phyloP scores from a whole-genome alignment of 148 eudicot genomes.

The Cornus suecica region DNA sequence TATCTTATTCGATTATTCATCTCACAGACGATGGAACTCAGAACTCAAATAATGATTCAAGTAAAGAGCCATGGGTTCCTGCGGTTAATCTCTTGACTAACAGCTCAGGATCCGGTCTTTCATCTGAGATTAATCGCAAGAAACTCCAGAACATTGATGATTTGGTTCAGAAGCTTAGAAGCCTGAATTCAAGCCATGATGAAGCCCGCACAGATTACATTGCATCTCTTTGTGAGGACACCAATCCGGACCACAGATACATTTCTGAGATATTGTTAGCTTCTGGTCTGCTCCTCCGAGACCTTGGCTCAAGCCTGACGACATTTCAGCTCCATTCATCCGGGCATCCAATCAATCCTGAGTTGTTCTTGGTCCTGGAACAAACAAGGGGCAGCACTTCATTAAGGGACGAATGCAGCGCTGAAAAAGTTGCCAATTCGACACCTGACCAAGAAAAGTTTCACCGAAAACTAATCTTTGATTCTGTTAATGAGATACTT shows the following conservation, averaged over 20 bases:
- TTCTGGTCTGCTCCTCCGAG: conserved; percentile 86
- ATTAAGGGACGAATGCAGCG: conserved; percentile 33
- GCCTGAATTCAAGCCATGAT: conserved; percentile 74
- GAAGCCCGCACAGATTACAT: conserved; percentile 80
- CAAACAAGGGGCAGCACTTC: conserved; percentile 70
- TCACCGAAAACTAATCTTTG: conserved; percentile 82
- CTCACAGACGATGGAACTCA: conserved; percentile 26
- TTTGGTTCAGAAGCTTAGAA: conserved; percentile 78
- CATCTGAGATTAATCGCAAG: conserved; percentile 54
- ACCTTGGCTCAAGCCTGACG: conserved; percentile 56
- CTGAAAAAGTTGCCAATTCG: conserved; percentile 23
- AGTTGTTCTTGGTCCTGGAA: conserved; percentile 71
- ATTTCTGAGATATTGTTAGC: conserved; percentile 84
- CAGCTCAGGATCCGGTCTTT: conserved; percentile 23
- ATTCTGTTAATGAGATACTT: conserved; percentile 80
- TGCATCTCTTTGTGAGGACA: conserved; percentile 81
- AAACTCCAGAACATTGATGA: conserved; percentile 72
- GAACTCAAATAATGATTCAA: conserved; percentile 23
- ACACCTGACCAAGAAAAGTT: conserved; percentile 40
- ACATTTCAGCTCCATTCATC: conserved; percentile 76
- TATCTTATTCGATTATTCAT: background rate
- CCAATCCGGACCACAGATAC: conserved; percentile 78
- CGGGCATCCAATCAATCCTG: conserved; percentile 83
- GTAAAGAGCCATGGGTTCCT: conserved; percentile 26
- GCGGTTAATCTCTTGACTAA: conserved; percentile 24